Evolutionary conservation across 2,329 filamentous ascomycete species (phyloP).

Genomic region (Paecilomyces niveus): DNA sequence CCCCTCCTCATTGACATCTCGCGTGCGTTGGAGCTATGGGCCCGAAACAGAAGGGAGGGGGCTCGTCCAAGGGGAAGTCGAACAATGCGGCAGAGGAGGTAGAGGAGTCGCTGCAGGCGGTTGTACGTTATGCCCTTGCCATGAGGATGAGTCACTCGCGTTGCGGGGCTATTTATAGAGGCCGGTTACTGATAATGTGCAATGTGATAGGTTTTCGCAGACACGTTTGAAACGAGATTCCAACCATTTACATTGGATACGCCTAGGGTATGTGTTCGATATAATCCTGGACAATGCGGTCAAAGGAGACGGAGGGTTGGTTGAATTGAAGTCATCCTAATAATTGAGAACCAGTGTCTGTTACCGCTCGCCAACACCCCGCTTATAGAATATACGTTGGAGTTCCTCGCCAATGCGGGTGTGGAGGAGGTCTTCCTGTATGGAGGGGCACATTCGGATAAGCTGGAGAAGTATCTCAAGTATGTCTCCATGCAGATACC

Average conservation of each 20-base stretch:
- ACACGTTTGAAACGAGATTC: slow-evolving; percentile 91
- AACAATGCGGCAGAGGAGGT: slow-evolving; percentile 46
- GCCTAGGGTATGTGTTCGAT: slow-evolving; percentile 62
- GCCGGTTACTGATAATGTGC: slow-evolving; percentile 7
- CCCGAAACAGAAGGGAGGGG: slow-evolving; percentile 23
- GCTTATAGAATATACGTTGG: slow-evolving; percentile 93
- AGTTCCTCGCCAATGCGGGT: slow-evolving; percentile 89
- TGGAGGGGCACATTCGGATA: slow-evolving; percentile 76
- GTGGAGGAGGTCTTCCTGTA: slow-evolving; percentile 94
- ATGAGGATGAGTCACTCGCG: neutral
- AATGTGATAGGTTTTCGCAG: slow-evolving; percentile 65
- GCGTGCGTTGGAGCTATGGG: slow-evolving; percentile 21
- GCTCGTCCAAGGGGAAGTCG: slow-evolving; percentile 21
- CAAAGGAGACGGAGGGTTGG: neutral
- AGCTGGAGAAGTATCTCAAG: slow-evolving; percentile 80
- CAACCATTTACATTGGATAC: slow-evolving; percentile 80
- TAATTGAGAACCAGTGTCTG: slow-evolving; percentile 61
- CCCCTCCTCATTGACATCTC: neutral
- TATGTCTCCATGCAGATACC: slow-evolving; percentile 18
- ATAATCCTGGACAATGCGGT: neutral
- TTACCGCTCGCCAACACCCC: slow-evolving; percentile 88
- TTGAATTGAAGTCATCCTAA: neutral
- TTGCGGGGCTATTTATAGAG: neutral
- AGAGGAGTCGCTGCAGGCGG: slow-evolving; percentile 57
- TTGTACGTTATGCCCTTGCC: slow-evolving; percentile 37